These are phyloP conservation scores for Dalbergia cochinchinensis DNA, from an alignment of 306 rosid species.

Conservation along the genomic window DNA sequence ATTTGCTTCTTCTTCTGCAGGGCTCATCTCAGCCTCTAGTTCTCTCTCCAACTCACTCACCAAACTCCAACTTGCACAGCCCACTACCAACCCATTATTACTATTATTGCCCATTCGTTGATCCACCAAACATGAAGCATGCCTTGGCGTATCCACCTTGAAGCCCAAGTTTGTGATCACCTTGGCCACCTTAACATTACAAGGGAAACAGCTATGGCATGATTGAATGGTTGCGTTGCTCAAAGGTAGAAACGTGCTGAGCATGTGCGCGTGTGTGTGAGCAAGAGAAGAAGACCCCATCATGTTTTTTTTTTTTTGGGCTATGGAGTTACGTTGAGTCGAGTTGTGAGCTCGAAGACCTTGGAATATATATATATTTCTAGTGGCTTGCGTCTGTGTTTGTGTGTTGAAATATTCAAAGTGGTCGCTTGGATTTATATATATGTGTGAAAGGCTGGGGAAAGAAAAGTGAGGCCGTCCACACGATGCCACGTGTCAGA, in stretches of 20 bases:
- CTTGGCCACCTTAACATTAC: not conserved
- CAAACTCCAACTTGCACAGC: conserved; percentile 49
- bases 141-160: conserved; percentile 2
- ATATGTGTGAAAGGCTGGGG: not conserved
- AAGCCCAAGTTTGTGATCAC: not conserved
- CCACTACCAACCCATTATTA: conserved; percentile 19
- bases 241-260: conserved; percentile 16
- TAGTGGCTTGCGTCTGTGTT: not conserved
- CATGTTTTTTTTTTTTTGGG: conserved; percentile 34
- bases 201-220: conserved; percentile 1
- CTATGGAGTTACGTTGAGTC: not conserved
- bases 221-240: not conserved
- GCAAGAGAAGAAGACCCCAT: conserved; percentile 41
- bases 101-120: not conserved
- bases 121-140: not conserved
- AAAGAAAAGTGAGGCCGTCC: not conserved
- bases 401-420: not conserved
- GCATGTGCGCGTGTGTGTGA: not conserved
- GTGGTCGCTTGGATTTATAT: not conserved
- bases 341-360: not conserved
- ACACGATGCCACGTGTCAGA: conserved; percentile 27
- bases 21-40: conserved; percentile 57
- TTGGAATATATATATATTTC: not conserved
- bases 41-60: conserved; percentile 55
- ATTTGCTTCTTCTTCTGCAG: conserved; percentile 6